These are phyloP conservation scores for Podospora tetraspora DNA, from an alignment of 495 filamentous ascomycete genomes.

Conservation along the genomic window DNA sequence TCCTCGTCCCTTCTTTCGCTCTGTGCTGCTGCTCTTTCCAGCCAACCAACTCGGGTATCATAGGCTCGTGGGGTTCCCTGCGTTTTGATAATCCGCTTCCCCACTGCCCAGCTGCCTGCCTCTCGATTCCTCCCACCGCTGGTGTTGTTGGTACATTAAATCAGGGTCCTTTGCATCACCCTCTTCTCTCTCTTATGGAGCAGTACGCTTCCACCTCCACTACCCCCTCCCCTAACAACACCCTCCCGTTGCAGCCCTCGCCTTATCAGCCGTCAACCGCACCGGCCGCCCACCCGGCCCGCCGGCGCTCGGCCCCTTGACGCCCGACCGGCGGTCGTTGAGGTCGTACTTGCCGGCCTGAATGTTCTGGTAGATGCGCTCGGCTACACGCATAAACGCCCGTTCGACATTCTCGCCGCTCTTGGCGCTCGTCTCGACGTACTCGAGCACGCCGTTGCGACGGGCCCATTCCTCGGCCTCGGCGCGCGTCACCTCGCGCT, in stretches of 20 bases:
- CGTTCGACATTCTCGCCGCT: constrained; percentile 87
- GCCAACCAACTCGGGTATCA: not conserved
- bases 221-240: constrained; percentile 23
- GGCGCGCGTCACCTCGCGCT: constrained; percentile 67
- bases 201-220: not conserved
- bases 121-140: not conserved
- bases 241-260: constrained; percentile 24
- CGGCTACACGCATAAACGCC: constrained; percentile 87
- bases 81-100: not conserved
- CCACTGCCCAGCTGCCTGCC: not conserved
- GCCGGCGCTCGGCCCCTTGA: constrained; percentile 54
- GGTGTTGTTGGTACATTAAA: not conserved
- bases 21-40: not conserved
- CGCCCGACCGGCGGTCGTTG: constrained; percentile 89
- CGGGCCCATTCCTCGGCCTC: constrained; percentile 88
- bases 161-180: not conserved
- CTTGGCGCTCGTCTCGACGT: constrained; percentile 95
- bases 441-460: constrained; percentile 74
- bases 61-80: not conserved
- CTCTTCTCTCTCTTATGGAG: not conserved
- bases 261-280: constrained; percentile 30
- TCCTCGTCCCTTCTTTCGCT: not conserved
- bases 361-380: constrained; percentile 92
- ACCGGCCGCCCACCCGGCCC: constrained; percentile 49
- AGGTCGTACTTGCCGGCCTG: constrained; percentile 89